Base-by-base conservation (phyloP, 257 asterid genomes). In the Solanum ossicruentum region DNA sequence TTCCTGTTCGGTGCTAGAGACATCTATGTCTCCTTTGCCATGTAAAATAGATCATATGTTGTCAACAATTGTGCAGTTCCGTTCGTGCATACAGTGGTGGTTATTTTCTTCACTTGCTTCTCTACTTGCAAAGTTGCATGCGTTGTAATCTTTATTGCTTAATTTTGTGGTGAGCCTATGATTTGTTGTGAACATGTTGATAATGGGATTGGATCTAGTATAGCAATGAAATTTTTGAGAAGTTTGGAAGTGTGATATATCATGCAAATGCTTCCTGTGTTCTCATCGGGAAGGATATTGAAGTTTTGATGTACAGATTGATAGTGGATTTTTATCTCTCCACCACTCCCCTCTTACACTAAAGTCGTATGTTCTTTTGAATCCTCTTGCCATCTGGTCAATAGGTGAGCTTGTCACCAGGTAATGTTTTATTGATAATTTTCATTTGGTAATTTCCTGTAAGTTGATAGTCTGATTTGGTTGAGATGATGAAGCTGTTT, bases 11-110 rank as follows among this genome's bases (percentile, higher is more conserved):
- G 82, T 86, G 51, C 87, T 82, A 79, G 70, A 86, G 69, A 77
- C 86, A 36, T 70, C 67, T 85, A 85, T 85, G 88, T 66, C 80
- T 83, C 85, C 83, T 81, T 58, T 86, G 82, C 23, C 10, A 72
- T 91, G 93, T 88, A 89, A 89, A 85, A 84, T 84, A 83, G 85
- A 83, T 81, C 80, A 84, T 84, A 70, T 87, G 87, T 36, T 84
- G 61, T 87, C 79, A 82, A 80, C 84, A 88, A 84, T 86, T 83
- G 87, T 78, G 86, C 84, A 83, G 52, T 85, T 86, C 85, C 55
- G 15, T 82, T 65, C 85, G 92, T 90, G 89, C 91, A 80, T 83
- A 83, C 79, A 54, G 69, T 4, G 81, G 65, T 69, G 69, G 85
- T 54, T 69, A 73, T 52, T 69, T 83, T 21, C 79, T 69, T 83